phyloP scores from a whole-genome alignment of 1,139 yeast genomes.

The Suhomyces chickasaworum region DNA sequence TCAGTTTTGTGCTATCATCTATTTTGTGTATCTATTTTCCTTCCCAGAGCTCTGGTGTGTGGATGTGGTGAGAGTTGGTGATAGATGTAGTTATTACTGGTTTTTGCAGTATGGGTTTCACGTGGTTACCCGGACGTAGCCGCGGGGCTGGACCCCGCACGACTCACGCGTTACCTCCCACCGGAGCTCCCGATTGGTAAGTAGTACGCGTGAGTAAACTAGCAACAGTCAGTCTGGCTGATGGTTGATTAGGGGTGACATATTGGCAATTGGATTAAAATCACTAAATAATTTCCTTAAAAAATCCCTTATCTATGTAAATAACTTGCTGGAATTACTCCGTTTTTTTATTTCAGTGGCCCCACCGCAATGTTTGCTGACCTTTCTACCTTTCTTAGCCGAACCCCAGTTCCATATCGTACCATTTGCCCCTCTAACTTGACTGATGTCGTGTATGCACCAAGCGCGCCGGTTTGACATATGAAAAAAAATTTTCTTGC shows the following conservation, averaged over 20 bases:
- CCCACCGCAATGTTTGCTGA: not conserved
- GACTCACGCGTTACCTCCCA: not conserved
- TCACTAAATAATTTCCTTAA: too few relatives aligned
- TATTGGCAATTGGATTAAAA: not conserved
- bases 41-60: slow-evolving; percentile 4
- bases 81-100: slow-evolving; percentile 5
- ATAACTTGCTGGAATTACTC: not conserved
- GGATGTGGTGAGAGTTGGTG: slow-evolving; percentile 11
- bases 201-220: not conserved
- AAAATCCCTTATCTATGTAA: not conserved
- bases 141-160: not conserved
- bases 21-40: slow-evolving; percentile 18
- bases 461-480: slow-evolving; percentile 7
- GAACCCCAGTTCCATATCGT: not conserved
- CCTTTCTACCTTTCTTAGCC: not conserved
- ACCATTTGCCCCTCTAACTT: not conserved
- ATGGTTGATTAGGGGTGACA: not conserved
- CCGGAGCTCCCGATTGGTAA: not conserved
- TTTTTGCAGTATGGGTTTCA: slow-evolving; percentile 1
- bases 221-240: not conserved
- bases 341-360: not conserved
- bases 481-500: slow-evolving; percentile 8
- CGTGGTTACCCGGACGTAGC: slow-evolving; percentile 13
- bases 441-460: slow-evolving; percentile 2
- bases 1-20: slow-evolving; percentile 19